Evolutionary conservation across 1,284 basidiomycete species (phyloP), one percentile per base, ranked within the genome.

Genomic region (Grifola frondosa): DNA sequence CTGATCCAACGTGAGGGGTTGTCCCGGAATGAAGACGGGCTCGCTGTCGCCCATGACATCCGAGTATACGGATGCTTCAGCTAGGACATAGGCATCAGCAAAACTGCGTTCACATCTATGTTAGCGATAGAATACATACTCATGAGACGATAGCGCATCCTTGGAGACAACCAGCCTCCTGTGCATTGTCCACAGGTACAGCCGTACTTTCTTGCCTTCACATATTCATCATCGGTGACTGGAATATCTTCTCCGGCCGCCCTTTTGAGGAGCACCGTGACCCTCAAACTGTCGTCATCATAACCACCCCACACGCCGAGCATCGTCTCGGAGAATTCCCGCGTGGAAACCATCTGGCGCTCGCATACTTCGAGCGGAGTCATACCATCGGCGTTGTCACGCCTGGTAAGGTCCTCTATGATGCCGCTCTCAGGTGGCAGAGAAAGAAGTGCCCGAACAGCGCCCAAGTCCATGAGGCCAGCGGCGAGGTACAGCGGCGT

Each of bases 161-260:
- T 37, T 21, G 47, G 45, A 19, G 54, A 55, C 4, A 58, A 38
- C 52, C 55, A 57, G 4, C 51, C 57, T 3, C 36, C 48, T 3
- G 40, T 35, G 33, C 57, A 59, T 13, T 42, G 24, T 6, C 49
- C 49, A 30, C 57, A 59, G 7, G 55, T 52, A 30, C 57, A 59
- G 11, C 56, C 54, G 38, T 31, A 54, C 15, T 37, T 41, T 5
- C 34, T 17, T 13, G 33, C 34, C 5, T 20, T 35, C 10, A 56
- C 39, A 30, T 37, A 59, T 0, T 43, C 37, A 7, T 45, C 41
- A 19, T 46, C 48, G 3, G 37, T 12, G 17, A 34, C 22, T 1
- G 23, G n/a, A 9, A 46, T 19, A 15, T 45, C 25, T 25, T 47
- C 32, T 8, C 48, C 48, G 12, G 29, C 16, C 10, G 50, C 48